These are phyloP conservation scores for Codiaeum variegatum DNA, from an alignment of 441 rosid genomes.

Conservation along the genomic window DNA sequence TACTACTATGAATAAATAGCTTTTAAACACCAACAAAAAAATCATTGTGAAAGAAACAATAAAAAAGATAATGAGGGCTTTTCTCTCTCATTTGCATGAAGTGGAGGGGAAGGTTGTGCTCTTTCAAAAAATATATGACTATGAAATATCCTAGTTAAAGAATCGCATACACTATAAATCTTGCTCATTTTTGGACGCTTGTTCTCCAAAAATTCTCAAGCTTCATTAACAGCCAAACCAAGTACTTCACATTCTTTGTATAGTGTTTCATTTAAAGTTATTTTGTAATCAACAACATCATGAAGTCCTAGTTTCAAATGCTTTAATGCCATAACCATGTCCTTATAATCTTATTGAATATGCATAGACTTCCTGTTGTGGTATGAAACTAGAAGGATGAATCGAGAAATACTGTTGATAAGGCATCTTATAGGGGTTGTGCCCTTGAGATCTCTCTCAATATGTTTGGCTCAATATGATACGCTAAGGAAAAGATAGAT, in stretches of 20 bases:
- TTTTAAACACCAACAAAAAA: background rate
- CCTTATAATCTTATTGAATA: slow-evolving; percentile 52
- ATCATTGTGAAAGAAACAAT: background rate
- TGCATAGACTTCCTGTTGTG: slow-evolving; percentile 49
- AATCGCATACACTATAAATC: slow-evolving; percentile 56
- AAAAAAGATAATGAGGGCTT: background rate
- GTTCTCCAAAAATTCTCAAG: slow-evolving; percentile 69
- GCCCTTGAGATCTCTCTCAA: slow-evolving; percentile 74
- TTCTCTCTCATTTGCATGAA: background rate
- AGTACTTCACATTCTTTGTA: slow-evolving; percentile 67
- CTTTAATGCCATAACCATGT: slow-evolving; percentile 52
- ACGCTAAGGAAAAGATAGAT: no score
- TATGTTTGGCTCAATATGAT: no score
- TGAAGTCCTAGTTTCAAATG: slow-evolving; percentile 74
- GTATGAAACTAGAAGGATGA: slow-evolving; percentile 80
- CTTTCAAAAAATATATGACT: background rate
- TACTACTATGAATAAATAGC: background rate
- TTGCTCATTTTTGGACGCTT: slow-evolving; percentile 75
- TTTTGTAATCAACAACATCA: slow-evolving; percentile 56
- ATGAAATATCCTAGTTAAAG: background rate
- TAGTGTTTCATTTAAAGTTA: slow-evolving; percentile 49
- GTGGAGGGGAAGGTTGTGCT: background rate
- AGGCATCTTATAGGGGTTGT: slow-evolving; percentile 55
- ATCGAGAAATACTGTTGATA: slow-evolving; percentile 77
- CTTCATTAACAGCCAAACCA: slow-evolving; percentile 64